Evolutionary conservation across 805 yeast species (phyloP), one percentile per base, ranked within the genome.

Genomic region (Candida corydali): DNA sequence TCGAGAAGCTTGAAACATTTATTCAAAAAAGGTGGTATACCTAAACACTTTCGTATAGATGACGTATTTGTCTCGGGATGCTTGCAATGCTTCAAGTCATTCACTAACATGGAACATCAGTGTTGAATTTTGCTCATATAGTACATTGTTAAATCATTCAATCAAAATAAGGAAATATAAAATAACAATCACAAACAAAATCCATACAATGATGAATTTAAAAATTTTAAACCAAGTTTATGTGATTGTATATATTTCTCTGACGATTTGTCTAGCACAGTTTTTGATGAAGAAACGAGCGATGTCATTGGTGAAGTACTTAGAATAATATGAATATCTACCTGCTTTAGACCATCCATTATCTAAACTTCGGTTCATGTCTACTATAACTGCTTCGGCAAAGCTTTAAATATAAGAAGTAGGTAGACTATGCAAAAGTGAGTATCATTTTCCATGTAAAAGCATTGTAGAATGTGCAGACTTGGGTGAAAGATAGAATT

Each of bases 41-140:
- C 83, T 2, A 75, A 76, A 41, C 91, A 87, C 52, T 91, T 87
- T 55, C 91, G 98, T 98, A 82, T 91, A 86, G 87, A 89, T 50
- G 97, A 91, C 62, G 85, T 91, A 28, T 85, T 87, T 41, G 95
- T 95, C 0, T 75, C 81, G 7, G 93, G 87, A 43, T 91, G 98
- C 51, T 78, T 87, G 40, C 71, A 82, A 10, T 91, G 98, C 57
- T 86, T 83, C 38, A 73, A 79, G 37, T 75, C 78, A 3, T 91
- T 91, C 53, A 76, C 84, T 1, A 66, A 96, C 55, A 69, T 98
- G 47, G 84, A 86, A 46, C 98, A 91, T 55, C 98, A 91, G 58
- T 91, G 98, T 53, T 67, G 98, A 37, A 33, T 91, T 89, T 53
- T 91, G 98, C 58, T 73, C 83, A 29, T 70, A 73, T 8, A 91